Evolutionary conservation across 495 filamentous ascomycete genomes (phyloP).

Genomic region (Xylaria intraflava): DNA sequence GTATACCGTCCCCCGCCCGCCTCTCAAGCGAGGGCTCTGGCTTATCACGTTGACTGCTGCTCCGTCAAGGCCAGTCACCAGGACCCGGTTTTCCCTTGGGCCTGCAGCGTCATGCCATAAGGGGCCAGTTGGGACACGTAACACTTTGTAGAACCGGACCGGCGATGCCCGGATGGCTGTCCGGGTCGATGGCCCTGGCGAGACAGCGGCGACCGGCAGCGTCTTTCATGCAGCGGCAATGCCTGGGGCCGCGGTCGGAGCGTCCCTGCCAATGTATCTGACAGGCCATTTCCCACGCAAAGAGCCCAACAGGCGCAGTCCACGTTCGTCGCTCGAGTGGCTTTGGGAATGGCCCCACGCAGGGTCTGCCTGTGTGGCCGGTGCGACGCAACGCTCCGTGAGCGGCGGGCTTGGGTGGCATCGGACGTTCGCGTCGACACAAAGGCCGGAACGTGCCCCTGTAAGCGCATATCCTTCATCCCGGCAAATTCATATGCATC

Average conservation of each 20-base stretch:
- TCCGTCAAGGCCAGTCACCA: too few species aligned
- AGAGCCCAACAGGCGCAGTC: neutral
- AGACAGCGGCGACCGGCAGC: neutral
- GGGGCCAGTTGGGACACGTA: too few species aligned
- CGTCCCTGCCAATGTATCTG: neutral
- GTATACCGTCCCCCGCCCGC: too few species aligned
- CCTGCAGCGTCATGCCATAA: too few species aligned
- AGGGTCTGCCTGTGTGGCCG: too few species aligned
- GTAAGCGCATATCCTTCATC: neutral
- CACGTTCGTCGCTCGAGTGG: neutral
- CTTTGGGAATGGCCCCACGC: too few species aligned
- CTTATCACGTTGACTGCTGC: too few species aligned
- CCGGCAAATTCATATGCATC: too few species aligned
- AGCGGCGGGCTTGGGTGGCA: neutral
- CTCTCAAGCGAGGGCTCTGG: too few species aligned
- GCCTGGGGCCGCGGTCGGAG: constrained; percentile 2
- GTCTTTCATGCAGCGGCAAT: neutral
- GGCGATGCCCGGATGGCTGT: too few species aligned
- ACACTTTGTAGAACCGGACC: too few species aligned
- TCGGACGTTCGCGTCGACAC: neutral
- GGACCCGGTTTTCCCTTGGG: too few species aligned
- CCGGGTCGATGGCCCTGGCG: neutral
- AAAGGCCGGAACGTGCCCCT: neutral
- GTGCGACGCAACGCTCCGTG: constrained; percentile 2
- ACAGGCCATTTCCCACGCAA: neutral